Base-by-base conservation (phyloP, 169 alveolate genomes). In the Pseudocohnilembus persalinus region DNA sequence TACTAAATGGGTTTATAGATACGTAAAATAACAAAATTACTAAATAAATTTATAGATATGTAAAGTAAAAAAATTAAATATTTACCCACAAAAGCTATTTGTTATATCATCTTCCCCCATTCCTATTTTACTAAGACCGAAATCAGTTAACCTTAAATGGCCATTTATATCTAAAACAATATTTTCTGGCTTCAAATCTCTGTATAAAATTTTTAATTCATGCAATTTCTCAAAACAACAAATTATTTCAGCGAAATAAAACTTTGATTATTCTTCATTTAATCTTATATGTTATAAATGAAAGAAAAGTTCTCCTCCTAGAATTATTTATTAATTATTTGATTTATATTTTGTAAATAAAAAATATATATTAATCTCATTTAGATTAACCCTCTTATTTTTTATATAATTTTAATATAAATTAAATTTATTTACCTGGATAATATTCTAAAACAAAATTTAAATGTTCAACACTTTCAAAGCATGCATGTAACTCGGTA, bases 71-170 rank as follows among this genome's bases (percentile, higher is more conserved):
- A 16, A 91, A 89, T 34, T 85, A 72, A 11, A 4, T 49, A 20
- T 49, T 49, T 49, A 73, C 31, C 96, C 96, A 78, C 96, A 92
- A 81, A 92, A 90, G 29, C 93, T 82, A 31, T 90, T 78, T 28
- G 94, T 89, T 1, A 82, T 68, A n/a, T 77, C 84, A 34, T 86
- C 85, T 49, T 84, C 29, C 27, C 49, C 65, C 77, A 91, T 84
- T 26, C 92, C 93, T 74, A 87, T 87, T 82, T 92, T 95, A 31
- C 95, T 89, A 30, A 95, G 88, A 27, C 97, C 97, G 83, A 95
- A 95, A 84, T 95, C 97, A 31, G 97, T 92, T 30, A 93, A 83
- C 87, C 93, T 92, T 28, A 92, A 81, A 85, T 95, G 97, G 0
- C 97, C 97, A 76, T 87, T 79, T 31, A 77, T 83, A 83, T 93